Percentiles rank a stretch among this genome's conserved stretches.
Evolutionary conservation across 164 flowering plant species (phyloP).

Genomic region (Taxillus chinensis): DNA sequence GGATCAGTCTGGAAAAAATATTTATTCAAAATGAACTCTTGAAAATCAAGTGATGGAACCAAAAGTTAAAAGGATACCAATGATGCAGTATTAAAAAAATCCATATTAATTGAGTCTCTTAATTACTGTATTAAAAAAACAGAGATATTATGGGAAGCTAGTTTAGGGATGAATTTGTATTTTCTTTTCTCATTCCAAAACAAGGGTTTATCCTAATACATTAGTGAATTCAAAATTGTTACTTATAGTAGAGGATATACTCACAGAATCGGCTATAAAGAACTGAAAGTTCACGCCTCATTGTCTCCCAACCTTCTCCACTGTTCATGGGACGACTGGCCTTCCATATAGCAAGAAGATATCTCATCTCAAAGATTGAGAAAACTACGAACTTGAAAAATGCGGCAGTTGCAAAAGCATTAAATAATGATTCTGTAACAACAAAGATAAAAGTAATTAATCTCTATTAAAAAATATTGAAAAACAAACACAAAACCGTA

Average conservation of each 20-base stretch:
- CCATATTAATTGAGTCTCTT: no score
- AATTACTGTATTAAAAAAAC: no score
- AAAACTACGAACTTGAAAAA: slow-evolving; percentile 98
- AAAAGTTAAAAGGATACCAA: no score
- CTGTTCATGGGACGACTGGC: slow-evolving; percentile 75
- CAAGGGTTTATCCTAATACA: not conserved
- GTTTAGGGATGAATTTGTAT: no score
- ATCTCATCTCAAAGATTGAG: slow-evolving; percentile 97
- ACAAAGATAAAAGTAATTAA: not conserved
- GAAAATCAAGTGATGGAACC: no score
- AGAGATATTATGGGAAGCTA: no score
- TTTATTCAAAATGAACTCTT: no score
- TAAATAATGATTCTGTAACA: slow-evolving; percentile 77
- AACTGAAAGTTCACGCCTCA: slow-evolving; percentile 96
- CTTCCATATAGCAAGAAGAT: slow-evolving; percentile 98
- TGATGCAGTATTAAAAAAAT: no score
- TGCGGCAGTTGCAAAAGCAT: slow-evolving; percentile 98
- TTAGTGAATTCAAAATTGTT: slow-evolving; percentile 5
- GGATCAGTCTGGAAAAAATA: no score
- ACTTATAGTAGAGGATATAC: slow-evolving; percentile 16
- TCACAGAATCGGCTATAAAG: slow-evolving; percentile 97
- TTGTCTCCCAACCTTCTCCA: slow-evolving; percentile 95
- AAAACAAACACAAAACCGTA: not conserved
- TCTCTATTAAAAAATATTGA: not conserved
- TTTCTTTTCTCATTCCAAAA: not conserved